Evolutionary conservation across 2,329 filamentous ascomycete species (phyloP).

Genomic region (Diaporthe humulicola): DNA sequence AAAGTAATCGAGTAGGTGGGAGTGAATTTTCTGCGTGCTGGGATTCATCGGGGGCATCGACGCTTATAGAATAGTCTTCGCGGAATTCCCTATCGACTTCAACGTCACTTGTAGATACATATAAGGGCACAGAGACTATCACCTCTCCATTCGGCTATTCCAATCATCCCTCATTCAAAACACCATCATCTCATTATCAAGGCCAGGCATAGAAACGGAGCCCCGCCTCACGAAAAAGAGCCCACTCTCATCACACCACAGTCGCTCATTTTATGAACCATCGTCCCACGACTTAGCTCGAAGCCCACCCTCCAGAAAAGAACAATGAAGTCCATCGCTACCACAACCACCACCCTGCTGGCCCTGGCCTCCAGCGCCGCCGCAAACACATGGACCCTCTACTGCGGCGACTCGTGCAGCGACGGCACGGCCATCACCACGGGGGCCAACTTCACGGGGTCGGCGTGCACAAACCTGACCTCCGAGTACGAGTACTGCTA

Average conservation of each 20-base stretch:
- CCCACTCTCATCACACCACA: background rate
- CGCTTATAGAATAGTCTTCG: background rate
- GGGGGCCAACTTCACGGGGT: constrained; percentile 25
- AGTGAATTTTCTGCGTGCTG: background rate
- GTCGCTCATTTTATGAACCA: background rate
- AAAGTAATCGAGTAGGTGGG: background rate
- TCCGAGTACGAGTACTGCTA: constrained; percentile 35
- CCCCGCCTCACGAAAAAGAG: background rate
- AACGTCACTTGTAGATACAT: background rate
- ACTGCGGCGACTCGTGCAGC: constrained; percentile 36
- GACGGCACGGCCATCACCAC: constrained; percentile 16
- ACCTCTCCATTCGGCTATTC: background rate
- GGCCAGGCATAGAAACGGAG: constrained; percentile 8
- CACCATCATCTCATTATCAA: background rate
- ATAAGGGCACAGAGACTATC: background rate
- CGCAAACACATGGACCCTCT: constrained; percentile 35
- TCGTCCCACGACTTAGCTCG: background rate
- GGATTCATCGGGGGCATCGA: background rate
- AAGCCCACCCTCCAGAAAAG: background rate
- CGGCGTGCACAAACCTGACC: constrained; percentile 31
- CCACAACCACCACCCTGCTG: constrained; percentile 5
- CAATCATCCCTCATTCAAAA: background rate
- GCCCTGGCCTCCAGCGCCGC: constrained; percentile 27
- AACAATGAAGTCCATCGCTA: constrained; percentile 30
- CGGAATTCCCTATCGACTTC: background rate